A percentile compares a stretch with the other conserved stretches of the same genome.
Conservation (phyloP, 805 yeast genomes). For the Candida suzukii region DNA sequence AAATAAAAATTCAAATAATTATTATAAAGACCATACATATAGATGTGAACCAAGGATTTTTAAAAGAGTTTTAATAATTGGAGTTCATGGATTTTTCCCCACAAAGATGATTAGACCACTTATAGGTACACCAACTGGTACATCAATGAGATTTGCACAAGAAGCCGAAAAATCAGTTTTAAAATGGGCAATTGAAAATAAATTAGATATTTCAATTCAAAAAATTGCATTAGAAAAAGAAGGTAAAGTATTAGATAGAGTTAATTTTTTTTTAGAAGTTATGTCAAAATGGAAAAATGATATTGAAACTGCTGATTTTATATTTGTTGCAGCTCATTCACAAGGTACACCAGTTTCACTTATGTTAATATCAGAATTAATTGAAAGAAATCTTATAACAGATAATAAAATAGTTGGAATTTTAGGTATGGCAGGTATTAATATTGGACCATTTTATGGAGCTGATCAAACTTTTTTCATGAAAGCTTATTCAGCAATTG, state of each 20-base stretch:
- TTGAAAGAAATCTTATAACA: conserved; percentile 49
- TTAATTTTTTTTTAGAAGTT: conserved; percentile 68
- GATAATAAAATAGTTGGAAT: conserved; percentile 52
- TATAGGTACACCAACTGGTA: conserved; percentile 95
- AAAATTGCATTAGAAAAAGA: conserved; percentile 92
- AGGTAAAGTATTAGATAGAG: conserved; percentile 84
- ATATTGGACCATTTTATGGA: conserved; percentile 91
- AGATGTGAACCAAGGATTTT: conserved; percentile 17
- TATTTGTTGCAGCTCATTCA: conserved; percentile 91
- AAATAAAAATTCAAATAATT: neutral
- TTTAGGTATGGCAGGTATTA: conserved; percentile 92
- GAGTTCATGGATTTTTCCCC: conserved; percentile 96
- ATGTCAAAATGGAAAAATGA: conserved; percentile 56
- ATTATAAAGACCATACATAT: conserved; percentile 11
- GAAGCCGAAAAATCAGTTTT: conserved; percentile 80
- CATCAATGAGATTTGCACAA: conserved; percentile 81
- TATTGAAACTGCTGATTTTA: conserved; percentile 57
- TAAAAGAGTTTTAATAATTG: conserved; percentile 70
- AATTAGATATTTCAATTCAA: conserved; percentile 51
- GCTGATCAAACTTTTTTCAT: conserved; percentile 77
- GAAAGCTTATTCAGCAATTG: conserved; percentile 85
- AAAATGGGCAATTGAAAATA: conserved; percentile 52
- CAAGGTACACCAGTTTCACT: conserved; percentile 94
- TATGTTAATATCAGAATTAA: conserved; percentile 63
- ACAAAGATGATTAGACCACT: conserved; percentile 75